Base-by-base conservation (phyloP, 768 basidiomycete species). In the Pleurotus tuoliensis region DNA sequence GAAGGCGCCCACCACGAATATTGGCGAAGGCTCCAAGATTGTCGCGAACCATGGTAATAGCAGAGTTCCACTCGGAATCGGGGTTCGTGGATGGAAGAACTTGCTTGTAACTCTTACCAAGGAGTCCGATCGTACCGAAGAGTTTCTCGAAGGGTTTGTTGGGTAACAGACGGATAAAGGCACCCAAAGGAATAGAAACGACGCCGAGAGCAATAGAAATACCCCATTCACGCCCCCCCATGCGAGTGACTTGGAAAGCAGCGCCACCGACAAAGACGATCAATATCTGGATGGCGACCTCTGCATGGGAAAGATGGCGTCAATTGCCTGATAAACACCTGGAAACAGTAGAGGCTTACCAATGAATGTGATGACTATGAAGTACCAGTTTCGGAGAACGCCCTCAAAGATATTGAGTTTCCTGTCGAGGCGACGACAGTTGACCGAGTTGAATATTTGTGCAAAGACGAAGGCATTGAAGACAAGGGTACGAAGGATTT, bases 401-500 rank as follows among this genome's bases (percentile, higher is more conserved):
- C 93, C 92, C 59, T 88, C 86, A 63, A 98, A 93, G 58, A 98
- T 82, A 71, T 99, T 98, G 58, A 94, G 77, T 49, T 84, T 82
- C 58, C 81, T 83, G 64, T 98, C 95, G 46, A 98, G 76, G 38
- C 93, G 79, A 53, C 97, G 80, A 63, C 90, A 92, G 67, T 98
- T 99, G 70, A 98, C 69, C 43, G 92, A 94, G 73, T 95, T 97
- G 81, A 90, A 94, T 62, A 99, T 94, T 70, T 98, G 97, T 25
- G 92, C 91, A 67, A 98, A 98, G 48, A 98, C 96, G 65, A 98
- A 99, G n/a, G 87, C 82, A 65, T 98, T 99, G 83, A 99, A 99
- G 30, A 98, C 92, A 15, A 98, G 75, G 0, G 96, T 94, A 64
- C 87, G 84, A 20, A 95, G 77, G 4, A 58, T 56, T 2, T 63